These are phyloP conservation scores for Pharus latifolius DNA, from an alignment of 176 grass and related monocot species.

Conservation along the genomic window DNA sequence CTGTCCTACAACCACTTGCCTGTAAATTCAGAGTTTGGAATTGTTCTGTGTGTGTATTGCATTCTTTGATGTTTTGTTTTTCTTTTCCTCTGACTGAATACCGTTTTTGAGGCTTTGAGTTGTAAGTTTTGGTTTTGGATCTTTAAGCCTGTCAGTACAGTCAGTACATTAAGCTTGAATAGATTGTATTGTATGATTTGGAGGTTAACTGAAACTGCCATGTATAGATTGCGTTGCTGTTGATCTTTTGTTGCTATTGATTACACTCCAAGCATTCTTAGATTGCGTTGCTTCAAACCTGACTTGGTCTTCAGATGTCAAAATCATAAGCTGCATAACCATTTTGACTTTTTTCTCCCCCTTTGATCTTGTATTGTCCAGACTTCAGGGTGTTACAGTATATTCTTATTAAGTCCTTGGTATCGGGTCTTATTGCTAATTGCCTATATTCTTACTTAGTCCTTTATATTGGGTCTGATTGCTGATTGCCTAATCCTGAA, in stretches of 20 bases:
- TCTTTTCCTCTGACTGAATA: not conserved
- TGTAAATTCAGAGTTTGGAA: slow-evolving; percentile 9
- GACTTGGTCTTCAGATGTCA: not conserved
- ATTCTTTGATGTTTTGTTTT: slow-evolving; percentile 13
- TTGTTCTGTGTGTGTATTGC: slow-evolving; percentile 19
- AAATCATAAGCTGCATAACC: not conserved
- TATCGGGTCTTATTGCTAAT: too few species aligned
- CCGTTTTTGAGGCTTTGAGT: not conserved
- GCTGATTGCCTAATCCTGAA: too few species aligned
- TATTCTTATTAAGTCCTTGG: too few species aligned
- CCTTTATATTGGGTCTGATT: too few species aligned
- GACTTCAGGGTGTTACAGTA: too few species aligned
- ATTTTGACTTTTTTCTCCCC: not conserved
- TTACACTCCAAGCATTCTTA: too few species aligned
- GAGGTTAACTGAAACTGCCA: slow-evolving; percentile 20
- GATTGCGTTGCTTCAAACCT: not conserved
- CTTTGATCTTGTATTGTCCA: not conserved
- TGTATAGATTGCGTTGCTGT: not conserved
- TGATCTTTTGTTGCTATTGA: not conserved
- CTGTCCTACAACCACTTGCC: not conserved
- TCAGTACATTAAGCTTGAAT: slow-evolving; percentile 28
- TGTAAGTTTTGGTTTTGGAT: slow-evolving; percentile 23
- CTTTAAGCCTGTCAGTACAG: slow-evolving; percentile 30
- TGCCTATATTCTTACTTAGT: too few species aligned
- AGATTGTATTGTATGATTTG: slow-evolving; percentile 33